Evolutionary conservation across 2,329 filamentous ascomycete species (phyloP).

Genomic region (Microcyclosporella mali): DNA sequence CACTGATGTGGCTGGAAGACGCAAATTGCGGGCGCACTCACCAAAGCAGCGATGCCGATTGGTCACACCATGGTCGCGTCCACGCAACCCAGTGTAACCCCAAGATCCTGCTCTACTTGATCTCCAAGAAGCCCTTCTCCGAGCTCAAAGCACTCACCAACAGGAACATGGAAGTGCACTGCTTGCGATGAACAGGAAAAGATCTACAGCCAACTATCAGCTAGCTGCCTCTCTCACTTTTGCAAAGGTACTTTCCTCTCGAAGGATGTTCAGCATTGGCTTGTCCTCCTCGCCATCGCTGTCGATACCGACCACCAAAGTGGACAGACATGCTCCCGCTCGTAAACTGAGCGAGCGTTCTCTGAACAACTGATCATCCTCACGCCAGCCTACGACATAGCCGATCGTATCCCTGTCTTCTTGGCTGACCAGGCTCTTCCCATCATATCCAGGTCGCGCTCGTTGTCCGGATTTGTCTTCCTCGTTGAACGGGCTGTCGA

Average conservation of each 20-base stretch:
- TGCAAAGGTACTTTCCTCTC: neutral
- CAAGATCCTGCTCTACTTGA: neutral
- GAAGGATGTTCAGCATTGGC: neutral
- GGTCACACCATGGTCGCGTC: neutral
- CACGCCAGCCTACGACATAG: neutral
- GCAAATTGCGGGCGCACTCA: neutral
- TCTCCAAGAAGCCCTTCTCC: neutral
- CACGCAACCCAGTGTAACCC: neutral
- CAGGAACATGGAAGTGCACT: neutral
- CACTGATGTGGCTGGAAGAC: constrained; percentile 1
- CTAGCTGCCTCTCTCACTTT: no score
- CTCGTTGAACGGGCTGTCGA: no score
- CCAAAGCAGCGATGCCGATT: neutral
- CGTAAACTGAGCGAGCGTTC: neutral
- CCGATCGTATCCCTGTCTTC: neutral
- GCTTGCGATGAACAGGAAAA: neutral
- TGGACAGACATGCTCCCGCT: neutral
- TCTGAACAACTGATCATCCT: neutral
- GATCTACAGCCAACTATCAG: neutral
- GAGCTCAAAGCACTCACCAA: neutral
- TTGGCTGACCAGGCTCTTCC: no score
- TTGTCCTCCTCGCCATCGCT: neutral
- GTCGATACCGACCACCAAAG: constrained; percentile 1
- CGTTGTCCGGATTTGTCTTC: no score
- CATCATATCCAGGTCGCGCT: no score